phyloP scores from a whole-genome alignment of 2,329 filamentous ascomycete species.

The Pseudocercospora eumusae region DNA sequence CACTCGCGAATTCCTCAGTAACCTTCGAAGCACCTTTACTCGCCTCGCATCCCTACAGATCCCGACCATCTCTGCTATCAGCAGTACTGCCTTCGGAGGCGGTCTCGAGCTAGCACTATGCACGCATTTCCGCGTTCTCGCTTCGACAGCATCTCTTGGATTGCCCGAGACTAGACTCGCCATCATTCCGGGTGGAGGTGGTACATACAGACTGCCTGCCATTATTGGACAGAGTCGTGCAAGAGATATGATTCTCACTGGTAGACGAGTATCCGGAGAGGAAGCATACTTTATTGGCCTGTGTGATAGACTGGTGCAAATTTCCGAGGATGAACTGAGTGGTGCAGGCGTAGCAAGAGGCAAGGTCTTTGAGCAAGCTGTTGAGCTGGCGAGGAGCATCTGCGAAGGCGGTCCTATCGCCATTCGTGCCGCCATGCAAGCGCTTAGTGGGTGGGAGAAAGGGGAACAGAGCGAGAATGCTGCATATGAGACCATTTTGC shows the following conservation, averaged over 20 bases:
- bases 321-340: constrained; percentile 60
- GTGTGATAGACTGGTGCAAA: constrained; percentile 84
- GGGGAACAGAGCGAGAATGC: constrained; percentile 78
- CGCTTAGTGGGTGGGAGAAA: constrained; percentile 66
- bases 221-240: constrained; percentile 79
- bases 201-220: constrained; percentile 81
- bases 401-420: constrained; percentile 88
- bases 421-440: constrained; percentile 74
- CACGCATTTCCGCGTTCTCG: constrained; percentile 85
- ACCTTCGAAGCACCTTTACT: constrained; percentile 74
- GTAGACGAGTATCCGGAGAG: constrained; percentile 75
- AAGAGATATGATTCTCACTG: constrained; percentile 87
- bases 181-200: constrained; percentile 92
- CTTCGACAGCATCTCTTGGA: constrained; percentile 73
- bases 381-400: constrained; percentile 78
- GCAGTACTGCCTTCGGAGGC: constrained; percentile 83
- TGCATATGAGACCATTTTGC: constrained; percentile 81
- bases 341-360: constrained; percentile 60
- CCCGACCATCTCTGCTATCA: constrained; percentile 86
- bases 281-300: constrained; percentile 92
- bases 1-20: constrained; percentile 73
- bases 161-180: constrained; percentile 90
- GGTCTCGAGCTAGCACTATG: constrained; percentile 90
- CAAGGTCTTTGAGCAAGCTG: constrained; percentile 71
- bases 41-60: constrained; percentile 74